Conservation (phyloP, 2,329 filamentous ascomycete genomes). For the Fusarium longipes region DNA sequence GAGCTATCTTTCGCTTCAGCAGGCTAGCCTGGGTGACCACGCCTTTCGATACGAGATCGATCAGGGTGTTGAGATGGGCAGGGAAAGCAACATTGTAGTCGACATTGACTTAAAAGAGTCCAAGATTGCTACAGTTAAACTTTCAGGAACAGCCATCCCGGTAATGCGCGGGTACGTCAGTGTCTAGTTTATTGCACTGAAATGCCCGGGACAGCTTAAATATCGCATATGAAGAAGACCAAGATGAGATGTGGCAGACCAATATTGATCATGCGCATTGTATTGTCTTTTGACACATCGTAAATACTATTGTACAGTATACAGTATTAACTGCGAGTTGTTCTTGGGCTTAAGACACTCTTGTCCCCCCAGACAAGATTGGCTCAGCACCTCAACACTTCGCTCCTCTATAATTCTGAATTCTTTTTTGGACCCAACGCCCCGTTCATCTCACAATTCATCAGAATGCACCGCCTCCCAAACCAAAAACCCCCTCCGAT, state of each 20-base stretch:
- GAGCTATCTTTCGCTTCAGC: constrained; percentile 63
- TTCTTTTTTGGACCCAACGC: constrained; percentile 46
- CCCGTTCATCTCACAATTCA: constrained; percentile 26
- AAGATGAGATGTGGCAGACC: constrained; percentile 7
- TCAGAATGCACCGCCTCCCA: constrained; percentile 39
- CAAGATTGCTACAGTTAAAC: constrained; percentile 47
- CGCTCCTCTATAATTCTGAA: constrained; percentile 46
- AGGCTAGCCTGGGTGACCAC: constrained; percentile 48
- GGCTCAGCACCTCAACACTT: constrained; percentile 31
- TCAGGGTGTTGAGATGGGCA: constrained; percentile 76
- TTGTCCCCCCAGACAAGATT: constrained; percentile 47
- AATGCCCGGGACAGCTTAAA: background rate
- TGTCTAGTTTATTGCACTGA: constrained; percentile 32
- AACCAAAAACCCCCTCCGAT: constrained; percentile 39
- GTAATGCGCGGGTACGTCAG: constrained; percentile 52
- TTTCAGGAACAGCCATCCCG: constrained; percentile 51
- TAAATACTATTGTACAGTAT: constrained; percentile 54
- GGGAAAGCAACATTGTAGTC: constrained; percentile 64
- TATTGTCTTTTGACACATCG: constrained; percentile 45
- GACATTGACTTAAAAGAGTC: constrained; percentile 53
- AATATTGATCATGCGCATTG: constrained; percentile 44
- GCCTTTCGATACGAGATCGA: constrained; percentile 62
- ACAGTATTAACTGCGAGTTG: constrained; percentile 51
- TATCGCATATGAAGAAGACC: background rate
- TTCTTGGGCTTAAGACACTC: constrained; percentile 21